These are phyloP conservation scores for Diplodia sapinea DNA, from an alignment of 2,329 filamentous ascomycete genomes.

Conservation along the genomic window DNA sequence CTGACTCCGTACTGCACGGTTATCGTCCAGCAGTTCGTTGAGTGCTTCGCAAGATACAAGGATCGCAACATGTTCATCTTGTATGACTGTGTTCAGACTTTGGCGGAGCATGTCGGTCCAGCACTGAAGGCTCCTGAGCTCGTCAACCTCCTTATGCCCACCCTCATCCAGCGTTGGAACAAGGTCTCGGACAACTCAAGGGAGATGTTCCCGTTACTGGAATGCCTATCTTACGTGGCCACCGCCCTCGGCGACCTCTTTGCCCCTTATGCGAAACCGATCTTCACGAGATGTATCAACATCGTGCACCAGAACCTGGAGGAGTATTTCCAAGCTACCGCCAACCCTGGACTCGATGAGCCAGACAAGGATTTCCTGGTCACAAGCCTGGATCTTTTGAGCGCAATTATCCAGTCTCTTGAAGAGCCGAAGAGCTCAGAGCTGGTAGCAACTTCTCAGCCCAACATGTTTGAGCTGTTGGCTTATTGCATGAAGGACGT, in stretches of 20 bases:
- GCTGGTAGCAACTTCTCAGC: slow-evolving; percentile 76
- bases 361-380: slow-evolving; percentile 98
- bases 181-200: slow-evolving; percentile 85
- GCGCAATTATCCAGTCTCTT: slow-evolving; percentile 90
- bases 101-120: slow-evolving; percentile 88
- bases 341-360: slow-evolving; percentile 71
- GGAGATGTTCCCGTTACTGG: slow-evolving; percentile 93
- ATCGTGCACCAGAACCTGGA: slow-evolving; percentile 93
- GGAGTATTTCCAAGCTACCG: slow-evolving; percentile 72
- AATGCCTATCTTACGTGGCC: slow-evolving; percentile 93
- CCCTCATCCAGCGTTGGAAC: slow-evolving; percentile 85
- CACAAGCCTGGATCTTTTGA: slow-evolving; percentile 90
- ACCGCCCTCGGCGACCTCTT: slow-evolving; percentile 83
- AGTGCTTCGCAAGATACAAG: slow-evolving; percentile 94
- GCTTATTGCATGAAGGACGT: slow-evolving; percentile 90
- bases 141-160: slow-evolving; percentile 88
- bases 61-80: slow-evolving; percentile 98
- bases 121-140: slow-evolving; percentile 80
- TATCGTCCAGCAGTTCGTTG: slow-evolving; percentile 89
- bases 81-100: slow-evolving; percentile 96
- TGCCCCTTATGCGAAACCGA: slow-evolving; percentile 80
- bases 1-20: slow-evolving; percentile 85
- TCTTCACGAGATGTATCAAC: slow-evolving; percentile 85
- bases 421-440: slow-evolving; percentile 74
- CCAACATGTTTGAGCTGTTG: slow-evolving; percentile 87